A percentile compares a stretch with the other conserved stretches of the same genome.
Evolutionary conservation across 495 filamentous ascomycete genomes (phyloP).

Genomic region (Penicillium parvum): DNA sequence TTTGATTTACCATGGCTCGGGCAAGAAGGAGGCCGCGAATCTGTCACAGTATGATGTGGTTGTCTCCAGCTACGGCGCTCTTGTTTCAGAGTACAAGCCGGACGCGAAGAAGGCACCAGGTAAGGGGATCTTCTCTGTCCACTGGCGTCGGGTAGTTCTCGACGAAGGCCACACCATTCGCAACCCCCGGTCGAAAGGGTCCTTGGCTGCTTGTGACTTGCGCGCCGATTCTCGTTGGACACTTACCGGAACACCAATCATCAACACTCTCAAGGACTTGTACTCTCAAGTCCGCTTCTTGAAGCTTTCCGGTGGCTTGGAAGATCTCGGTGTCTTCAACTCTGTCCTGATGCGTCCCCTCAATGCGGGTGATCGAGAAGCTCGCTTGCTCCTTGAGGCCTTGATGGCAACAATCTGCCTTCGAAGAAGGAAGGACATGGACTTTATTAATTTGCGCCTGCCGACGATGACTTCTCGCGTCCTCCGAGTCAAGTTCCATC

Average conservation of each 20-base stretch:
- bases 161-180: constrained; percentile 88
- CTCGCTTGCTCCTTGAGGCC: constrained; percentile 63
- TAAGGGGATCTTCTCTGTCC: constrained; percentile 55
- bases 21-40: constrained; percentile 50
- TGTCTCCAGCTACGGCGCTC: constrained; percentile 75
- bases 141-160: constrained; percentile 79
- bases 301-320: constrained; percentile 69
- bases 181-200: constrained; percentile 67
- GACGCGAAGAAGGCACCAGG: constrained; percentile 26
- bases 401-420: constrained; percentile 82
- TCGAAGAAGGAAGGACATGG: constrained; percentile 84
- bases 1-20: constrained; percentile 69
- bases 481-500: constrained; percentile 70
- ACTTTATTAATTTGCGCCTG: constrained; percentile 77
- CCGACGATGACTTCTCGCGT: constrained; percentile 76
- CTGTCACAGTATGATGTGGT: constrained; percentile 66
- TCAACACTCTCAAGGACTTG: constrained; percentile 76
- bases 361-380: constrained; percentile 50
- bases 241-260: constrained; percentile 74
- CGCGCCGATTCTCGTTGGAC: constrained; percentile 75
- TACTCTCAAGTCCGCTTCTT: constrained; percentile 80
- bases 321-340: constrained; percentile 72
- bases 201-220: constrained; percentile 62
- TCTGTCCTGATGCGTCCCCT: constrained; percentile 69
- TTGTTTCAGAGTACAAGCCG: constrained; percentile 40